phyloP scores from a whole-genome alignment of 805 yeast genomes.

The Candida sphagnicola region DNA sequence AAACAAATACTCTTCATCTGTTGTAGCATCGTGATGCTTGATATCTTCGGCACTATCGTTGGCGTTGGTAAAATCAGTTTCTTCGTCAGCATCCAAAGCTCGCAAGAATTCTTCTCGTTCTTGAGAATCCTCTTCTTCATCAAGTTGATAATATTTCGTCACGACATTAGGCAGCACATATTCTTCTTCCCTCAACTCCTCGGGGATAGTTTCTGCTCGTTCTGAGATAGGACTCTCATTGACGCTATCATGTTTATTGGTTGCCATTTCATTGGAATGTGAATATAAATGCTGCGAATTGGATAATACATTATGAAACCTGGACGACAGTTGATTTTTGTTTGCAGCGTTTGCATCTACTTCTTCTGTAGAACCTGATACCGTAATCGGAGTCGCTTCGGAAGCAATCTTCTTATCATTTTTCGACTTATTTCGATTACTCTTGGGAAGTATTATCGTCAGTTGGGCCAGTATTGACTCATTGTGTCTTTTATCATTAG shows the following conservation, averaged over 20 bases:
- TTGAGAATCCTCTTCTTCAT: conserved; percentile 18
- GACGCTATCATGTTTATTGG: neutral
- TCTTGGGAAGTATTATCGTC: no score
- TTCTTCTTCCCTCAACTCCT: conserved; percentile 20
- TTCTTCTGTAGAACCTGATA: neutral
- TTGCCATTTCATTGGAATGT: conserved; percentile 16
- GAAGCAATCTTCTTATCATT: neutral
- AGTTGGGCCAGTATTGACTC: neutral
- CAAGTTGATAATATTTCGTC: conserved; percentile 23
- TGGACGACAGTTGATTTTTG: conserved; percentile 5
- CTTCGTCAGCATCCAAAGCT: conserved; percentile 20
- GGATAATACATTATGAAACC: conserved; percentile 30
- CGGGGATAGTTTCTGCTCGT: conserved; percentile 11
- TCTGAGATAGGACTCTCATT: conserved; percentile 9
- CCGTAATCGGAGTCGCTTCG: neutral
- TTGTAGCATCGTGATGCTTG: conserved; percentile 13
- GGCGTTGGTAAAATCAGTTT: conserved; percentile 20
- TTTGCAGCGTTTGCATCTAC: conserved; percentile 1
- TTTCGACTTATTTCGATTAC: neutral
- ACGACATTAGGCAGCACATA: conserved; percentile 40
- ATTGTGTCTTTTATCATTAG: no score
- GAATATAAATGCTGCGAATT: conserved; percentile 35
- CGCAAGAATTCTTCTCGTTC: conserved; percentile 16
- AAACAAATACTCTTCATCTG: conserved; percentile 32
- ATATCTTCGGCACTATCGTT: conserved; percentile 11